phyloP scores from a whole-genome alignment of 305 asterid species.

The Solanum hybrid region DNA sequence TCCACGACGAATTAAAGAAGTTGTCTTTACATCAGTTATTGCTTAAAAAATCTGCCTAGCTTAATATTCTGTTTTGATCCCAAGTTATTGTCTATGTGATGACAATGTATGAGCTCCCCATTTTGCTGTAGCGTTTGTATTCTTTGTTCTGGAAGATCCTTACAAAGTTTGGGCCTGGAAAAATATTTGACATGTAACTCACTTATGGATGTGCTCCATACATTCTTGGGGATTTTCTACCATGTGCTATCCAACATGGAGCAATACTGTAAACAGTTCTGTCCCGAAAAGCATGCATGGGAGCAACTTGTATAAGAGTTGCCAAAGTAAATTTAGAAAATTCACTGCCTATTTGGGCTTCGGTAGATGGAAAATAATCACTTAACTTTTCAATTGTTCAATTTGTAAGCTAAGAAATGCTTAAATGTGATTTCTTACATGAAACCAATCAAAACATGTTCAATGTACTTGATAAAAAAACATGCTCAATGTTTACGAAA shows the following conservation, averaged over 20 bases:
- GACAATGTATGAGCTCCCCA: not conserved
- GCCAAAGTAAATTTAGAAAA: not conserved
- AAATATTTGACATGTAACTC: not conserved
- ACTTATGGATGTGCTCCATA: not conserved
- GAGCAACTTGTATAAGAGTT: not conserved
- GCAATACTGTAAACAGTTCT: not conserved
- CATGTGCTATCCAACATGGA: not conserved
- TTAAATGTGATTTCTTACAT: not conserved
- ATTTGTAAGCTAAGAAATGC: not conserved
- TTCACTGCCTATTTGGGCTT: not conserved
- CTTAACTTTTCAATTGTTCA: not conserved
- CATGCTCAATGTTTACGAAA: not conserved
- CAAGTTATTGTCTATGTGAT: not conserved
- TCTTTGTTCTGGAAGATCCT: not conserved
- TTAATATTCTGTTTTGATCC: not conserved
- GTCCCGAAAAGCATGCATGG: not conserved
- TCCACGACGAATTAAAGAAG: not conserved
- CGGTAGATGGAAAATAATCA: not conserved
- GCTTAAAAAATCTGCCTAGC: not conserved
- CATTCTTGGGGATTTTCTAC: not conserved
- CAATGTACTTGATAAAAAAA: not conserved
- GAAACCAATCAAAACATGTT: not conserved
- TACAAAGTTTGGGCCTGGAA: not conserved
- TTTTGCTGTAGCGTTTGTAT: not conserved
- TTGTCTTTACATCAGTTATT: not conserved